These are phyloP conservation scores for Neurospora sp. DNA, from an alignment of 495 filamentous ascomycete genomes.

Conservation along the genomic window DNA sequence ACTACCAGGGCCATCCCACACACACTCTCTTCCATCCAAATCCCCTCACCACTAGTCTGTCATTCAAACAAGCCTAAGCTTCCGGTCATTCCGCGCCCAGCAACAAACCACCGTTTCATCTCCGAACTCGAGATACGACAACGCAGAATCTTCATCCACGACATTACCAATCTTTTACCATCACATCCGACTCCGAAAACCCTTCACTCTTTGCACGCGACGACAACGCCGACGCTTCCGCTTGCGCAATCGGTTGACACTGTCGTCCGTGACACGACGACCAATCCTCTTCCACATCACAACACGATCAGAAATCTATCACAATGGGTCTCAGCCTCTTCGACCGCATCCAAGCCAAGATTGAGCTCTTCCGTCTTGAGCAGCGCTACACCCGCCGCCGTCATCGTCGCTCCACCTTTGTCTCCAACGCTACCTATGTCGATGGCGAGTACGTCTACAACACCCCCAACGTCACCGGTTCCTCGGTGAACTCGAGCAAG, in stretches of 20 bases:
- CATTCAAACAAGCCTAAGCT: not conserved
- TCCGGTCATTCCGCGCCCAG: not conserved
- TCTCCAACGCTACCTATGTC: conserved; percentile 76
- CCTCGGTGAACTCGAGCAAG: conserved; percentile 29
- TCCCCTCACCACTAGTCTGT: not conserved
- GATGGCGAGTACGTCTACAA: conserved; percentile 84
- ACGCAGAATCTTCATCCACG: not conserved
- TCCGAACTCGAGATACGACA: not conserved
- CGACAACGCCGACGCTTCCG: not conserved
- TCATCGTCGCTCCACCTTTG: conserved; percentile 71
- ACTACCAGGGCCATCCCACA: not conserved
- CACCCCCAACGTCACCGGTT: conserved; percentile 39
- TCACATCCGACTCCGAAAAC: not conserved
- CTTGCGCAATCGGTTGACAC: not conserved
- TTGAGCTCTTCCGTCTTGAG: conserved; percentile 87
- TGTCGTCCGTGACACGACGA: not conserved
- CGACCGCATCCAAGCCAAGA: conserved; percentile 47
- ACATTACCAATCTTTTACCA: not conserved
- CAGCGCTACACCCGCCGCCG: conserved; percentile 83
- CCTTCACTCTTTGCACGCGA: not conserved
- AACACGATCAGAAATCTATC: not conserved
- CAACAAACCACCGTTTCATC: not conserved
- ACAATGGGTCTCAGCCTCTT: conserved; percentile 34
- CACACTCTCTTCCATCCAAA: not conserved
- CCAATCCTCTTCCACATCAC: not conserved